Evolutionary conservation across 2,329 filamentous ascomycete species (phyloP), one percentile per base, ranked within the genome.

Genomic region (Decorospora gaudefroyi): DNA sequence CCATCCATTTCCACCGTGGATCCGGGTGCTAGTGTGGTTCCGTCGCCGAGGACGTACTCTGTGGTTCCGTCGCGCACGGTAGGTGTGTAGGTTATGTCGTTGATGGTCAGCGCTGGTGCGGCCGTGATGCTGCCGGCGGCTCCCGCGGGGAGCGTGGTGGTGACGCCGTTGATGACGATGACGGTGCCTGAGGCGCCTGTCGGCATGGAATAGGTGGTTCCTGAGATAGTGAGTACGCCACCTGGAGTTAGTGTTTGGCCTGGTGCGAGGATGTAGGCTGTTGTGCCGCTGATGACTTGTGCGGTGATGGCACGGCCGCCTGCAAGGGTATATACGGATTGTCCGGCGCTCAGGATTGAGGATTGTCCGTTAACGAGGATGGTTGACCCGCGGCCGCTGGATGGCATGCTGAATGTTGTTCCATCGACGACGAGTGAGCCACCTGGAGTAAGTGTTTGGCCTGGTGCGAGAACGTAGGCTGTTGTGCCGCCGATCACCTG

Each of bases 131-230:
- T n/a, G n/a, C n/a, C n/a, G n/a, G n/a, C 38, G 1, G 42, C 25
- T 2, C 36, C 35, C 19, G 51, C 36, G 6, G 17, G 11, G 4
- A 68, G 25, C 6, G 62, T 67, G 4, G 57, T 62, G 11, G 57
- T 60, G 1, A 54, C 49, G 19, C 63, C 64, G 27, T 64, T 62
- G 37, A 68, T 48, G 10, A 67, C 53, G 4, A 68, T 25, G 1
- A 64, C 52, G 15, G 49, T 46, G 1, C 61, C 64, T 4, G 61
- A 60, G 13, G 46, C 62, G 2, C 53, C 49, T 6, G 45, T 39
- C 3, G 60, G 61, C 40, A 68, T 52, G 8, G 52, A 61, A 26
- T 57, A 53, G 1, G 62, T 65, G 4, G 62, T 68, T 10, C 64
- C 65, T 2, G 57, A 61, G 12, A 68, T 21, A 3, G 55, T 63